phyloP scores from a whole-genome alignment of 805 yeast species.

The Cyberlindnera xishuangbannaensis region DNA sequence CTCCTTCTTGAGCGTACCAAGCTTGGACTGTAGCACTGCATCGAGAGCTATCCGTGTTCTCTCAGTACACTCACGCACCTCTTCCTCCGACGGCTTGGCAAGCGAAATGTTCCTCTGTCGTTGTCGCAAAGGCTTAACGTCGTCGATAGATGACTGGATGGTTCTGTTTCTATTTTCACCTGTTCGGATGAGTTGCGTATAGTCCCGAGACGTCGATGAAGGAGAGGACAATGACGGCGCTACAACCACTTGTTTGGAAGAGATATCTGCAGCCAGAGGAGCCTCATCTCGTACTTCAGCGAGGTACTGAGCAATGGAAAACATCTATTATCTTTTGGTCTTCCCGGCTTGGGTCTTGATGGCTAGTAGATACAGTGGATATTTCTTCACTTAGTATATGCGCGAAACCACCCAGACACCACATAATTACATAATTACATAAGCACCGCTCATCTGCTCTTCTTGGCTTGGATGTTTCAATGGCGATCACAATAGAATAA shows the following conservation, averaged over 20 bases:
- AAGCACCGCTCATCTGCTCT: too few relatives aligned
- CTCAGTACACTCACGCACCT: constrained; percentile 40
- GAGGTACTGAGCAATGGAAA: not conserved
- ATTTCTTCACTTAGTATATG: too few relatives aligned
- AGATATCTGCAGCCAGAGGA: too few relatives aligned
- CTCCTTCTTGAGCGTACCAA: constrained; percentile 25
- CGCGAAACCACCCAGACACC: too few relatives aligned
- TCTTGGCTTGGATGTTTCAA: too few relatives aligned
- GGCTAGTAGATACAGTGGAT: too few relatives aligned
- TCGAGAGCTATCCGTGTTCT: constrained; percentile 55
- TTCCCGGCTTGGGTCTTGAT: too few relatives aligned
- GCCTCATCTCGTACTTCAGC: not conserved
- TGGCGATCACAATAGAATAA: too few relatives aligned
- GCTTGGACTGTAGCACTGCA: constrained; percentile 38
- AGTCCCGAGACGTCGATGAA: constrained; percentile 11
- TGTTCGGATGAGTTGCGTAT: constrained; percentile 18
- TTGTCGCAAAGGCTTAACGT: constrained; percentile 57
- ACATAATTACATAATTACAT: too few relatives aligned
- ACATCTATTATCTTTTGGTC: too few relatives aligned
- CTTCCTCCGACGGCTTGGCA: constrained; percentile 42
- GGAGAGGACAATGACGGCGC: constrained; percentile 10
- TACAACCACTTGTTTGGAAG: constrained; percentile 9
- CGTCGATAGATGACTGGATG: constrained; percentile 44
- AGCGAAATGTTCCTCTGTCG: constrained; percentile 33
- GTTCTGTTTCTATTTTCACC: constrained; percentile 15